Evolutionary conservation across 257 asterid genomes (phyloP).

Genomic region (Lithospermum erythrorhizon): DNA sequence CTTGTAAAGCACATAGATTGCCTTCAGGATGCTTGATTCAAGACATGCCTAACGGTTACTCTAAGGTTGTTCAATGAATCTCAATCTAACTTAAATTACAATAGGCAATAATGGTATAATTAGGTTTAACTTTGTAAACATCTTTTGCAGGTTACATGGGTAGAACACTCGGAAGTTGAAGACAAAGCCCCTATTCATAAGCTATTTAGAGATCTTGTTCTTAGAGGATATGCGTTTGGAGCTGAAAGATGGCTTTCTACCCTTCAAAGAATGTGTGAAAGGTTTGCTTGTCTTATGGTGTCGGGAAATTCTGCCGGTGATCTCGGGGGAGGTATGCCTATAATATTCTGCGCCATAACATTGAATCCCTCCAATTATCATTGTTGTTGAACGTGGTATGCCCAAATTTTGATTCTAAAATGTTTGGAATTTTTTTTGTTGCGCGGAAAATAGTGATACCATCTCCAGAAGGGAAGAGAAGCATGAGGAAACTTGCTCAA

Average conservation of each 20-base stretch:
- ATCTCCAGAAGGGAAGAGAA: constrained; percentile 68
- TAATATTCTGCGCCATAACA: neutral
- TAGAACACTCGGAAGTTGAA: constrained; percentile 86
- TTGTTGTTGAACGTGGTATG: neutral
- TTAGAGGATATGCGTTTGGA: constrained; percentile 75
- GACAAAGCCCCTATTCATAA: constrained; percentile 51
- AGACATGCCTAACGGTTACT: constrained; percentile 97
- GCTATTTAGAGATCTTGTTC: constrained; percentile 65
- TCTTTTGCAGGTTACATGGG: constrained; percentile 66
- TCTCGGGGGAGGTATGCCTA: constrained; percentile 56
- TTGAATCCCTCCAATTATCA: neutral
- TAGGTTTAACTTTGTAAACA: neutral
- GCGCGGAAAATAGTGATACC: constrained; percentile 38
- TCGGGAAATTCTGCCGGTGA: constrained; percentile 50
- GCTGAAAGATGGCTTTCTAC: constrained; percentile 89
- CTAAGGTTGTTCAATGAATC: constrained; percentile 40
- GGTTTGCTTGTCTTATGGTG: constrained; percentile 72
- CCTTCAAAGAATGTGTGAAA: constrained; percentile 71
- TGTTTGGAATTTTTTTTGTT: neutral
- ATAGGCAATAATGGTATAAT: neutral
- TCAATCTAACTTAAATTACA: neutral
- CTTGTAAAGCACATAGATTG: constrained; percentile 46
- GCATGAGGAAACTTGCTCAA: constrained; percentile 88
- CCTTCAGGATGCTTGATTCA: constrained; percentile 96
- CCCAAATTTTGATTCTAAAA: no score